Percentiles rank a stretch among this genome's conserved stretches.
phyloP scores from a whole-genome alignment of 176 grass and related monocot species.

The Carex littledalei region DNA sequence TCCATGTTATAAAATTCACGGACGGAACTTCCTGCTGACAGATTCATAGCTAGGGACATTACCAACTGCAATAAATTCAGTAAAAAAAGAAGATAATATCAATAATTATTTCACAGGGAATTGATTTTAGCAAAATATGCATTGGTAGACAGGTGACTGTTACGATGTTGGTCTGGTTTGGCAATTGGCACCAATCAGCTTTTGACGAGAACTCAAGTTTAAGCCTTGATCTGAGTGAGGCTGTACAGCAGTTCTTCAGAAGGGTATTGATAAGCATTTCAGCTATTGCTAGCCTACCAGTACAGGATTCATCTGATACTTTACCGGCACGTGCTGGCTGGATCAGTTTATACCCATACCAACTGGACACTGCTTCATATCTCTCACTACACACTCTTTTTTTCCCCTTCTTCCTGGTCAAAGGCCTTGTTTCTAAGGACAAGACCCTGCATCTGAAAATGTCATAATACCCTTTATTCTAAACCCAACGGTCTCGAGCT shows the following conservation, averaged over 20 bases:
- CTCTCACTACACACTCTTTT: neutral
- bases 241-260: neutral
- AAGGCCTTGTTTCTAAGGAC: neutral
- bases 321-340: neutral
- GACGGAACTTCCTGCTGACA: slow-evolving; percentile 55
- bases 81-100: neutral
- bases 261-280: neutral
- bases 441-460: neutral
- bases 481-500: neutral
- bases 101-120: neutral
- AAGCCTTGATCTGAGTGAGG: neutral
- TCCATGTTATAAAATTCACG: neutral
- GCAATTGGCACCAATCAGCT: neutral
- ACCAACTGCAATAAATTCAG: slow-evolving; percentile 45
- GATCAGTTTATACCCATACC: neutral
- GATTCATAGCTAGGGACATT: slow-evolving; percentile 71
- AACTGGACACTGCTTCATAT: neutral
- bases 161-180: neutral
- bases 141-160: neutral
- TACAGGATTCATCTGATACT: neutral
- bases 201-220: neutral
- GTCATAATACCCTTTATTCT: neutral
- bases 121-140: neutral
- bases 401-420: neutral
- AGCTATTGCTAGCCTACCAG: neutral